Evolutionary conservation across 306 rosid genomes (phyloP), one percentile per base, ranked within the genome.

Genomic region (Lotus japonicus): DNA sequence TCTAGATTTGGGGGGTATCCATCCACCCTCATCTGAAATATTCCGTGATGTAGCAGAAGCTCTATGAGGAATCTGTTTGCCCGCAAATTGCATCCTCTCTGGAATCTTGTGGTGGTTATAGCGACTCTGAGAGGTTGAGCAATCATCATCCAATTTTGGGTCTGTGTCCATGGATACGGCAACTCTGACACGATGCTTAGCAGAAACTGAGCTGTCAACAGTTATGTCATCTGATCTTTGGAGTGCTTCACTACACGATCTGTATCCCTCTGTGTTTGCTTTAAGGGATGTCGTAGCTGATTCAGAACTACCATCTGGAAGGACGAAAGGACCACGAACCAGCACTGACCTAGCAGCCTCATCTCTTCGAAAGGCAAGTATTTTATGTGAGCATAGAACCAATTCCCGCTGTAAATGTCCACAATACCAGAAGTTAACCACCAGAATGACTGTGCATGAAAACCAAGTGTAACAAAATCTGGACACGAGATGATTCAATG

Each of bases 241-340:
- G 64, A 88, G 38, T 51, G 96, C 90, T 64, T 94, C 95, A 53
- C 87, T 88, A 84, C 94, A 86, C 42, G 97, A 90, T 80, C 83
- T 85, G 77, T 86, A 82, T 62, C 81, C 97, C 50, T 90, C 99
- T 14, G 91, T 83, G 51, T 84, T 84, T 33, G 87, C 99, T 71
- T 84, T 95, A 21, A 95, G 87, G 58, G 99, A 95, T 36, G 99
- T 95, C 33, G 99, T 91, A 63, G 97, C 99, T 46, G 99, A 95
- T 81, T 91, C 99, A 5, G 96, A 90, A 75, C 99, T 95, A 70
- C 85, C 95, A 64, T 88, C 95, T 6, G 92, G 95, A 74, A 71
- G 88, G 66, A 77, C 41, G 65, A 84, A 85, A 79, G 91, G 87
- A 77, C 82, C 84, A 7, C 51, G 86, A 67, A 66, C 89, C 36